Conservation (phyloP, 441 rosid species). For the Arabidopsis lyrata region DNA sequence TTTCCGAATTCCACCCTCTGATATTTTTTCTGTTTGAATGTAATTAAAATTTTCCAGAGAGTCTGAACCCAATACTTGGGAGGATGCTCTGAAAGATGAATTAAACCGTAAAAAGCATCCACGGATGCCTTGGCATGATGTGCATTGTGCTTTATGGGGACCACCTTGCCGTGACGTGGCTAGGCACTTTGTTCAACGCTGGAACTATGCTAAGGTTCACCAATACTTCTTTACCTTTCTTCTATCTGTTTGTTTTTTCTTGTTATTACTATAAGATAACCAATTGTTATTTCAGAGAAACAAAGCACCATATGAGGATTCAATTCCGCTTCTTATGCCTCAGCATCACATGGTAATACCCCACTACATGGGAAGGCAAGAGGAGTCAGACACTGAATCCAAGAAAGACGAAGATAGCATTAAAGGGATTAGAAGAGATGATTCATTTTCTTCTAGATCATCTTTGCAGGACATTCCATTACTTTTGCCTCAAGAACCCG, state of each 20-base stretch:
- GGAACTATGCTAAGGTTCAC: constrained; percentile 98
- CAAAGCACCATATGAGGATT: constrained; percentile 96
- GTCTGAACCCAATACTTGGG: constrained; percentile 99
- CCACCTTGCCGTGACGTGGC: constrained; percentile 98
- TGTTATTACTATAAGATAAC: constrained; percentile 8
- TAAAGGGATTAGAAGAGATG: constrained; percentile 63
- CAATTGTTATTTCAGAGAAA: constrained; percentile 67
- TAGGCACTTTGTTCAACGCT: constrained; percentile 98
- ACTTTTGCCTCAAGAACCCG: constrained; percentile 87
- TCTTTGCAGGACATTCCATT: constrained; percentile 92
- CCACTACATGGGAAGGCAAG: constrained; percentile 84
- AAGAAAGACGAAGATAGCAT: constrained; percentile 53
- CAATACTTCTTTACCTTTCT: constrained; percentile 27
- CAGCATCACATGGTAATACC: constrained; percentile 99
- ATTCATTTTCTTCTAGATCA: constrained; percentile 82
- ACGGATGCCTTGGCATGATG: constrained; percentile 99
- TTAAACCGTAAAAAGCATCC: constrained; percentile 91
- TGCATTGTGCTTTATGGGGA: constrained; percentile 99
- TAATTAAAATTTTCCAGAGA: constrained; percentile 60
- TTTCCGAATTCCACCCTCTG: constrained; percentile 23
- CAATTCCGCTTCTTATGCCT: constrained; percentile 97
- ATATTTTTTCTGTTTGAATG: constrained; percentile 9
- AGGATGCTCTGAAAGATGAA: constrained; percentile 95
- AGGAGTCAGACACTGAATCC: constrained; percentile 54
- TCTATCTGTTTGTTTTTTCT: constrained; percentile 10